Conservation (phyloP, 495 filamentous ascomycete genomes). For the Usnea hakonensis region DNA sequence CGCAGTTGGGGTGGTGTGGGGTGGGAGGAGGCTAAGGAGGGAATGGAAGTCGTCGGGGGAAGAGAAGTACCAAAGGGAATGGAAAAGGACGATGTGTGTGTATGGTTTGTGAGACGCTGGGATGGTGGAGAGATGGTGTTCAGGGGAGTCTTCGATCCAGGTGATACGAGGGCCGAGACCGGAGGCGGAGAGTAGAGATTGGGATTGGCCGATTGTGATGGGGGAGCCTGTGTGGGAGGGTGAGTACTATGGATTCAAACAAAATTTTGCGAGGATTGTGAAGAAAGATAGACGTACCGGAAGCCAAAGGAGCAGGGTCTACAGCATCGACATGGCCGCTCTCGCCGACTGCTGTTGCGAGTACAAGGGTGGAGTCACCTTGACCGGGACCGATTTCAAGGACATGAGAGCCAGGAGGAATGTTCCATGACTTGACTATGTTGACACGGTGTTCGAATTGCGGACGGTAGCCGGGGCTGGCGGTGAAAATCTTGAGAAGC, state of each 20-base stretch:
- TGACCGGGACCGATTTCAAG: constrained; percentile 9
- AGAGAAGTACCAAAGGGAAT: constrained; percentile 8
- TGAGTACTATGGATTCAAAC: neutral
- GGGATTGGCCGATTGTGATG: constrained; percentile 5
- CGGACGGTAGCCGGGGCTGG: neutral
- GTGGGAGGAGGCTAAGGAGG: neutral
- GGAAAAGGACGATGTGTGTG: constrained; percentile 3
- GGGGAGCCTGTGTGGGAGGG: neutral
- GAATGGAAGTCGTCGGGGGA: neutral
- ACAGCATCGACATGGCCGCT: constrained; percentile 5
- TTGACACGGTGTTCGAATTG: constrained; percentile 9
- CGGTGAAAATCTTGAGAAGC: neutral
- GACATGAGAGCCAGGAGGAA: constrained; percentile 8
- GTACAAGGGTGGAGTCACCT: constrained; percentile 8
- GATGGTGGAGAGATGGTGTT: constrained; percentile 4
- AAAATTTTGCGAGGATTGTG: neutral
- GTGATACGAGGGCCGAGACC: constrained; percentile 1
- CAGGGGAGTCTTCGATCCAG: constrained; percentile 2
- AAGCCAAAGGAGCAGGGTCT: constrained; percentile 4
- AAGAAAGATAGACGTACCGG: neutral
- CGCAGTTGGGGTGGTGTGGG: neutral
- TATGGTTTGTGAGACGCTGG: neutral
- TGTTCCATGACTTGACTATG: constrained; percentile 9
- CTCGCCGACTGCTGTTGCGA: constrained; percentile 9
- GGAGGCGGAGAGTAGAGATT: constrained; percentile 1